Evolutionary conservation across 257 asterid species (phyloP), one percentile per base, ranked within the genome.

Genomic region (Fraxinus pennsylvanica): DNA sequence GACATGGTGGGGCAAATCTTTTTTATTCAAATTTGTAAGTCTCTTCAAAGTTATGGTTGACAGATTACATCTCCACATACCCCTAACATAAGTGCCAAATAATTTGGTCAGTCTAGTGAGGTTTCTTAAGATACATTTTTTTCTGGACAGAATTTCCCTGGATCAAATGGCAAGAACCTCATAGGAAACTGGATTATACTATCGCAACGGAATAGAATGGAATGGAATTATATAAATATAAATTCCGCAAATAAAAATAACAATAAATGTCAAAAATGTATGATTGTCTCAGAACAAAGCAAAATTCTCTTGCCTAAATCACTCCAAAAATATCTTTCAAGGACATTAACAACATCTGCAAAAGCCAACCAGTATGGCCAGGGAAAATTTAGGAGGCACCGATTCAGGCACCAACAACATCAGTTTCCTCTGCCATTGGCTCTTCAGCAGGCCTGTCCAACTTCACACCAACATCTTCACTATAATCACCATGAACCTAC

Each of bases 381-480:
- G 3, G 15, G n/a, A 17, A 52, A 59, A 35, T 7, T 50, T 5
- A n/a, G 21, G 50, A 39, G n/a, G 61, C 6, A 57, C 38, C 10
- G 2, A 14, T 79, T 74, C 81, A 90, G 61, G 97, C 92, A 68
- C 96, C 96, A 68, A 89, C 86, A 22, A 91, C 92, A 79, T 89
- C 97, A 50, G 89, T 78, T 21, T 85, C 69, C 82, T 92, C 96
- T 0, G 92, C 82, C 7, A 41, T 74, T 13, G 94, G 68, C 80
- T 92, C 96, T 29, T 92, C 97, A 13, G 88, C 86, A 0, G 92
- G 89, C 85, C 97, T 88, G 3, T 92, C 97, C 68, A 92, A 14
- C 88, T 89, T 88, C 73, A 73, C 73, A 9, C 97, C 96, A 25
- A 92, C 76, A 77, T 92, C 96, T 79, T 92, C 96, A 3, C 82